Percentiles rank a stretch among this genome's conserved stretches.
Conservation (phyloP, 495 filamentous ascomycete species). For the Barbatosphaeria neglecta region DNA sequence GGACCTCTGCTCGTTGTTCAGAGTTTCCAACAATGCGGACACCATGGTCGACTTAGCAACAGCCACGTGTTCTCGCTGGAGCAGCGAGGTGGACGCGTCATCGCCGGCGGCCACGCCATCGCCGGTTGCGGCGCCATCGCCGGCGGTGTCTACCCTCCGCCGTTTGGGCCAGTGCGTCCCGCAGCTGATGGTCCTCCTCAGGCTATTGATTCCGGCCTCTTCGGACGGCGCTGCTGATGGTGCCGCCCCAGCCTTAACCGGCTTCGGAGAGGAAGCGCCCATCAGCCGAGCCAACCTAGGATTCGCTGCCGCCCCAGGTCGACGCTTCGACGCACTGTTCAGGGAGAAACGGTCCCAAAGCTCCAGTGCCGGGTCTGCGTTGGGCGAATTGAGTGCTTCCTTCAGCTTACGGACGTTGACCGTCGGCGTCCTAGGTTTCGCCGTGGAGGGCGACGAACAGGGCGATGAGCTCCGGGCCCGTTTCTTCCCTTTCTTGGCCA, state of each 20-base stretch:
- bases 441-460: conserved; percentile 47
- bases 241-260: conserved; percentile 32
- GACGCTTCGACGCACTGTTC: conserved; percentile 16
- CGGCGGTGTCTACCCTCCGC: conserved; percentile 28
- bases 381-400: conserved; percentile 56
- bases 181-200: conserved; percentile 63
- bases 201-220: conserved; percentile 36
- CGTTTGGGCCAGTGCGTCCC: conserved; percentile 58
- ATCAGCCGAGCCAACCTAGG: conserved; percentile 51
- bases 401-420: conserved; percentile 40
- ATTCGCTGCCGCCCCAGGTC: conserved; percentile 26
- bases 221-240: too few species aligned
- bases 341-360: conserved; percentile 72
- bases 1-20: conserved; percentile 26
- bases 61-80: conserved; percentile 10
- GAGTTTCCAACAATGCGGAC: conserved; percentile 29
- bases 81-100: not conserved
- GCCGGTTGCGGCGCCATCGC: conserved; percentile 4
- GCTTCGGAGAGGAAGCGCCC: conserved; percentile 58
- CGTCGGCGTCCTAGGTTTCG: conserved; percentile 15
- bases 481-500: conserved; percentile 46
- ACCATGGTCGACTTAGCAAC: conserved; percentile 40
- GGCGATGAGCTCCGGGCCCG: conserved; percentile 75
- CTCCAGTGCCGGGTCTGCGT: conserved; percentile 71
- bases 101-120: too few species aligned